Evolutionary conservation across 495 filamentous ascomycete species (phyloP), one percentile per base, ranked within the genome.

Genomic region (Sordaria brevicollis): DNA sequence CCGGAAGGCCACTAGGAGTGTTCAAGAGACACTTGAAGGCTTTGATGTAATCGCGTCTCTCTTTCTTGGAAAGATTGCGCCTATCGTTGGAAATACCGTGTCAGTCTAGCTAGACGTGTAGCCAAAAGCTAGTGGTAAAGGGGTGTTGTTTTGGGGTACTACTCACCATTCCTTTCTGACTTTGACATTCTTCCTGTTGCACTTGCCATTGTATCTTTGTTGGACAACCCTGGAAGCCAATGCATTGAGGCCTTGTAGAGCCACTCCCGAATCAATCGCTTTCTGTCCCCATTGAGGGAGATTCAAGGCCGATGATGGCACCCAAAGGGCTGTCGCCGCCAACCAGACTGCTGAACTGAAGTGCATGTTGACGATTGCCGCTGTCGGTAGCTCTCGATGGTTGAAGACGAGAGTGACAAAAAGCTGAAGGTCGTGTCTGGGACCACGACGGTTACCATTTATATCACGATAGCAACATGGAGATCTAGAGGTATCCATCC

Each of bases 11-110:
- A 81, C 86, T 87, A 19, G 89, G 86, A 73, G 82, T 78, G 2
- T 70, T 70, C 73, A 84, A 82, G 5, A 93, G 69, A 76, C 91
- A 93, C 65, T 87, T 80, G 5, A 93, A 86, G 2, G 91, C 88
- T n/a, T 82, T 73, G 71, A 89, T 90, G 72, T 89, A 93, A 15
- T 77, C 76, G 65, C 79, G 87, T 69, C 86, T 85, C 75, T 92
- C 78, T 0, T 36, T 3, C 7, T 71, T 75, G 11, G 77, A 74
- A 4, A 91, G 78, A 0, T 81, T 75, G 35, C 81, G 75, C 86
- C 88, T 89, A 39, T 11, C 4, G n/a, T n/a, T n/a, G n/a, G n/a
- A n/a, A 2, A 13, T 15, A 65, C 33, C 5, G 39, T 65, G 49
- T 39, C 7, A 68, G 13, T 25, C 0, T 9, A 43, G 33, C 62